phyloP scores from a whole-genome alignment of 1,284 basidiomycete species.

The Moesziomyces sp. region DNA sequence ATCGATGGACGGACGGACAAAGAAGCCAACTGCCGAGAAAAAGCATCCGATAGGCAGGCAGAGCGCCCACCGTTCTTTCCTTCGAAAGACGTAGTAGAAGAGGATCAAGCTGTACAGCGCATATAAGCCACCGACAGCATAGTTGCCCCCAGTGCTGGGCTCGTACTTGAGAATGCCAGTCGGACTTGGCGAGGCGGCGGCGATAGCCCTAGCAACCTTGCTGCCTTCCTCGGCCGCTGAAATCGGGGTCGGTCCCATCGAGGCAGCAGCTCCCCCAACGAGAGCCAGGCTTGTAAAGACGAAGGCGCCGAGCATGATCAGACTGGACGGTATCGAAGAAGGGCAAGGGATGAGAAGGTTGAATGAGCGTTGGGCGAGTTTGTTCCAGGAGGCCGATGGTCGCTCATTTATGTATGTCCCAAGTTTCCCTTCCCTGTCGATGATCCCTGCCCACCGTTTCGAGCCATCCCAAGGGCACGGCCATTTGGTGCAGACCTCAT shows the following conservation, averaged over 20 bases:
- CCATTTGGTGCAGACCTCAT: too few relatives aligned
- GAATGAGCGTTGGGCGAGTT: too few relatives aligned
- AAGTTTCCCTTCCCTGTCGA: too few relatives aligned
- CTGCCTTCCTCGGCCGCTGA: background rate
- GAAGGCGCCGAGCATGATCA: background rate
- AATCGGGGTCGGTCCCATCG: background rate
- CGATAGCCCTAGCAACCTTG: background rate
- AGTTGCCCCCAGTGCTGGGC: slow-evolving; percentile 43
- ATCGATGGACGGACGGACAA: slow-evolving; percentile 33
- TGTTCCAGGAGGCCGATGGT: too few relatives aligned
- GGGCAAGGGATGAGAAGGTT: background rate
- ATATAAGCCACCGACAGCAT: slow-evolving; percentile 34
- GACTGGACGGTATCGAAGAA: background rate
- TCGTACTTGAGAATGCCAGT: slow-evolving; percentile 41
- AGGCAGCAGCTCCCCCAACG: background rate
- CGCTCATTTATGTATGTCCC: slow-evolving; percentile 2
- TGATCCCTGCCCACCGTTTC: too few relatives aligned
- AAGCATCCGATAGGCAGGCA: slow-evolving; percentile 53
- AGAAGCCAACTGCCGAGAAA: slow-evolving; percentile 38
- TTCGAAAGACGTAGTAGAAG: slow-evolving; percentile 29
- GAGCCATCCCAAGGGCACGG: too few relatives aligned
- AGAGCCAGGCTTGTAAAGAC: background rate
- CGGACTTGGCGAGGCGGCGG: slow-evolving; percentile 1
- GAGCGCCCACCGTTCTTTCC: slow-evolving; percentile 48
- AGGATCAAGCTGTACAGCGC: slow-evolving; percentile 14